Percentiles rank a stretch among this genome's conserved stretches.
phyloP scores from a whole-genome alignment of 257 asterid genomes.

The Sherardia arvensis region DNA sequence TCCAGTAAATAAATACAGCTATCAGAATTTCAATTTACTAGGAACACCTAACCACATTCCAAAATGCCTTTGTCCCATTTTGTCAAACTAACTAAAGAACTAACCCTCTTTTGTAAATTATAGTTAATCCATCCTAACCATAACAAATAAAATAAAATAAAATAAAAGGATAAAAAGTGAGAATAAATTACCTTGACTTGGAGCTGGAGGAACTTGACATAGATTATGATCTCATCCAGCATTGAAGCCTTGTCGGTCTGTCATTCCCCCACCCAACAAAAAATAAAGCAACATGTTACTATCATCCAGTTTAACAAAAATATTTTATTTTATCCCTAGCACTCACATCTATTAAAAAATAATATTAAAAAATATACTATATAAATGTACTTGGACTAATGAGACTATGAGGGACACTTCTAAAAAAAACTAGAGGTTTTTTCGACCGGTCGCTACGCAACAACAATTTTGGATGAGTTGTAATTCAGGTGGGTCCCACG shows the following conservation, averaged over 20 bases:
- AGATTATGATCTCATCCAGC: constrained; percentile 96
- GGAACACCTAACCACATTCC: not conserved
- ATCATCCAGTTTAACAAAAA: not conserved
- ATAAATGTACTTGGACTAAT: not conserved
- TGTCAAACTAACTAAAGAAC: constrained; percentile 6
- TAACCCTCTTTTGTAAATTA: too few species aligned
- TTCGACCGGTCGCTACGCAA: too few species aligned
- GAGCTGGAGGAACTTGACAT: constrained; percentile 93
- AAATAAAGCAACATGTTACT: constrained; percentile 2
- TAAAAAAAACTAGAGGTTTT: too few species aligned
- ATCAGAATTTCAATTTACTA: not conserved
- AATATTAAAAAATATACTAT: too few species aligned
- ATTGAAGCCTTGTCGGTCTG: constrained; percentile 96
- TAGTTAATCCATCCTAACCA: not conserved
- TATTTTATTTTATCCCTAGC: not conserved
- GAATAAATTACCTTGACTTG: constrained; percentile 79
- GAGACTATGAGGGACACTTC: too few species aligned
- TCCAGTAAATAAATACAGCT: too few species aligned
- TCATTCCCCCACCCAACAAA: constrained; percentile 37
- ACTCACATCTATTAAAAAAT: not conserved
- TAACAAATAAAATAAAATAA: not conserved
- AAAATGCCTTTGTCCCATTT: not conserved
- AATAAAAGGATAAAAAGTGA: not conserved
- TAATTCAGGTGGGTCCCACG: too few species aligned
- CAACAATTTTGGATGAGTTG: too few species aligned